Base-by-base conservation (phyloP, 345 rosid species). In the Corymbia maculata region DNA sequence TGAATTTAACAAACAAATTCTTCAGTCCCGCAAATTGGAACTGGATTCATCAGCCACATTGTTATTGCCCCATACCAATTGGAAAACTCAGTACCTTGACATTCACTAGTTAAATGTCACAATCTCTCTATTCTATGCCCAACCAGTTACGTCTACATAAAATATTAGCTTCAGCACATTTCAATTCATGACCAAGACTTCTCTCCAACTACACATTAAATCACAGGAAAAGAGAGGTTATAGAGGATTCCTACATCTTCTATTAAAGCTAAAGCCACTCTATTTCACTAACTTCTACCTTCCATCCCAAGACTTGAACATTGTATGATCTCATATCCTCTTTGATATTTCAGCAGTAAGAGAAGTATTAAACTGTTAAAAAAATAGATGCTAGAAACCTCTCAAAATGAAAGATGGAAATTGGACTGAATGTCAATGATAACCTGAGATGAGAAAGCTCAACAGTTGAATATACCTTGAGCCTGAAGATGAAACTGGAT, bases 391-490 rank as follows among this genome's bases (percentile, higher is more conserved):
- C 49, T 75, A 75, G 84, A 75, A 75, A 75, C 49, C 84, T 75
- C 82, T 75, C 84, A 75, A 75, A 75, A 42, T 75, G 84, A 75
- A 75, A 75, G 49, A 75, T 75, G 84, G 49, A 70, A 70, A 42
- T 75, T 75, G 84, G 84, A 75, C 12, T 32, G 80, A 70, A 70
- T 75, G 24, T 75, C 8, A 42, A 44, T 17, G 49, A 52, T 86
- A 59, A 52, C 45, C 50, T 3, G 47, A 59, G 87, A 22, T 30
- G 49, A 32, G 66, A 52, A 51, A 45, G 49, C 64, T 86, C 50
- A 11, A 53, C 87, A 51, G n/a, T 45, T 28, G 85, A 84, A 87
- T 86, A 86, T 93, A 97, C 99, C 99, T 93, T 88, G 94, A 90
- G 88, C 87, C 89, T 86, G 94, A 87, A 14, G 91, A 93, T 2